Evolutionary conservation across 352 stramenopile species (phyloP).

Genomic region (Globisporangium megalacanthum): DNA sequence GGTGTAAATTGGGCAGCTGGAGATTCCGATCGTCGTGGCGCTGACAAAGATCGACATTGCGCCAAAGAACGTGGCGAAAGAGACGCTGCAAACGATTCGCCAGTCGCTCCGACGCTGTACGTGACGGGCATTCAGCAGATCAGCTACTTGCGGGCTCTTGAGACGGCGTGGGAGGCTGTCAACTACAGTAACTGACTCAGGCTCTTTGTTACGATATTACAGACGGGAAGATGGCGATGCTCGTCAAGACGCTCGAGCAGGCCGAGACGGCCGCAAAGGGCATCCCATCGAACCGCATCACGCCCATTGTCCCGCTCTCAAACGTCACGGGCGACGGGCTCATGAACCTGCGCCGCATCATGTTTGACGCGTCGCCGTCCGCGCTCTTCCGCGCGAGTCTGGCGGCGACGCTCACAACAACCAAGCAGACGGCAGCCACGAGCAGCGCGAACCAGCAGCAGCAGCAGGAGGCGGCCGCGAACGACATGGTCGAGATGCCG

Average conservation of each 20-base stretch:
- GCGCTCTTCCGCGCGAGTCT: conserved; percentile 74
- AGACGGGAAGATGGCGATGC: conserved; percentile 92
- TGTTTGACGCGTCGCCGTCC: conserved; percentile 56
- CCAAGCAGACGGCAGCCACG: conserved; percentile 35
- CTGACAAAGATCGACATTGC: conserved; percentile 95
- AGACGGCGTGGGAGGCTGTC: not conserved
- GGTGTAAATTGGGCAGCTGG: conserved; percentile 32
- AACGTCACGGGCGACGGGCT: conserved; percentile 96
- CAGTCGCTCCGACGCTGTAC: conserved; percentile 80
- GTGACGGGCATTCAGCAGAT: conserved; percentile 7
- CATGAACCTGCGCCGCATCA: conserved; percentile 68
- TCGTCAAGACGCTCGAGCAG: conserved; percentile 87
- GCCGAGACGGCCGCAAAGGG: conserved; percentile 83
- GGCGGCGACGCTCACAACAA: conserved; percentile 50
- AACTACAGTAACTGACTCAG: not conserved
- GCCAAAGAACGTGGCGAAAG: conserved; percentile 89
- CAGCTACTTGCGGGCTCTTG: too few species aligned
- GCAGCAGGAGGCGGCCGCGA: not conserved
- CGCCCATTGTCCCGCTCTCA: conserved; percentile 96
- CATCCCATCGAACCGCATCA: conserved; percentile 90
- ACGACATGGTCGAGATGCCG: conserved; percentile 76
- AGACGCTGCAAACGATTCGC: conserved; percentile 87
- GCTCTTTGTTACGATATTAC: not conserved
- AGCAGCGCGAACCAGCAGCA: conserved; percentile 28
- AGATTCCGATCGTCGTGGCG: conserved; percentile 92